Percentiles rank a stretch among this genome's conserved stretches.
These are phyloP conservation scores for Nymphaea thermarum DNA, from an alignment of 164 flowering plant species.

Conservation along the genomic window DNA sequence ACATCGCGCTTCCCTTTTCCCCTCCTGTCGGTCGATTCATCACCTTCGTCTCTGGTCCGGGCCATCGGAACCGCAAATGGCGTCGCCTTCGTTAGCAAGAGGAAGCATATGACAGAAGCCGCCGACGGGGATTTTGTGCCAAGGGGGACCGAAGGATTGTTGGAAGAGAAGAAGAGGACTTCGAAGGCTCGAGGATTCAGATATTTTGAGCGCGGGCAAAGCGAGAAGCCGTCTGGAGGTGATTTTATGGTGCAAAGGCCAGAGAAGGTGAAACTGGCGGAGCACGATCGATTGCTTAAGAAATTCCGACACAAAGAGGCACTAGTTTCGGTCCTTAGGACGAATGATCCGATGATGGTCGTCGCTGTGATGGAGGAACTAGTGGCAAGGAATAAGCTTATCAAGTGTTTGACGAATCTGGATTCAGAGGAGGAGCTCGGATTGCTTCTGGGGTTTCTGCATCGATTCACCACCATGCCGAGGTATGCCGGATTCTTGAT, in stretches of 20 bases:
- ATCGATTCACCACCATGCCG: conserved; percentile 41
- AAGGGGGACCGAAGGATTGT: conserved; percentile 16
- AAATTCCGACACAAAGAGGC: conserved; percentile 90
- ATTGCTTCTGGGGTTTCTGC: conserved; percentile 56
- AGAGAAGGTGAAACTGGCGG: conserved; percentile 52
- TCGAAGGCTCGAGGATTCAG: conserved; percentile 43
- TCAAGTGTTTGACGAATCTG: conserved; percentile 67
- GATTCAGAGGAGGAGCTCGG: conserved; percentile 50
- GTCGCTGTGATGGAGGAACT: conserved; percentile 92
- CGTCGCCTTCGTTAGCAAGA: conserved; percentile 51
- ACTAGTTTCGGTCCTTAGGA: conserved; percentile 43
- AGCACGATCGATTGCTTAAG: conserved; percentile 74
- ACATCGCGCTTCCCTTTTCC: conserved; percentile 79
- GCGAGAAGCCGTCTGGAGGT: conserved; percentile 55
- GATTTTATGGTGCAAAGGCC: conserved; percentile 48
- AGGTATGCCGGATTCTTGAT: conserved; percentile 49
- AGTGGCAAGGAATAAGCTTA: conserved; percentile 64
- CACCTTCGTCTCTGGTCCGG: conserved; percentile 53
- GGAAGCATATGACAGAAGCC: conserved; percentile 22
- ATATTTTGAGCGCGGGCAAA: conserved; percentile 70
- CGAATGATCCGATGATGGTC: conserved; percentile 42
- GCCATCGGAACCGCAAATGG: conserved; percentile 83
- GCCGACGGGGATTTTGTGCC: conserved; percentile 1
- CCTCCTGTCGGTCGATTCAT: conserved; percentile 57
- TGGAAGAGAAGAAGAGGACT: conserved; percentile 21